Evolutionary conservation across 2,329 filamentous ascomycete species (phyloP).

Genomic region (Fusarium mexicanum): DNA sequence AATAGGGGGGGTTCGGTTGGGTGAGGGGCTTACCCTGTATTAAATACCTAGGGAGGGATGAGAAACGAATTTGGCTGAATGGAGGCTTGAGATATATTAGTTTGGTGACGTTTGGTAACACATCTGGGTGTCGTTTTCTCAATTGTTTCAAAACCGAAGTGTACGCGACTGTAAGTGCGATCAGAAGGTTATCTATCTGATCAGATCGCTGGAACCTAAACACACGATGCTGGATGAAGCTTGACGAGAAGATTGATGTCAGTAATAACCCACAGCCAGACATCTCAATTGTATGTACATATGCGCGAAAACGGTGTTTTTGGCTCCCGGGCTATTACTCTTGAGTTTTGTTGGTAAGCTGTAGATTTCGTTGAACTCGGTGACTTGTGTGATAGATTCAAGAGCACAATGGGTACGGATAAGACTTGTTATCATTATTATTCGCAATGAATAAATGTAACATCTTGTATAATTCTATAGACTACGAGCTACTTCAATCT

Average conservation of each 20-base stretch:
- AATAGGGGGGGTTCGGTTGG: constrained; percentile 21
- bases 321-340: not conserved
- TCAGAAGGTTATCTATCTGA: not conserved
- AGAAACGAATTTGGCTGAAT: not conserved
- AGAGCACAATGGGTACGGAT: not conserved
- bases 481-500: not conserved
- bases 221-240: not conserved
- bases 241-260: too few relatives aligned
- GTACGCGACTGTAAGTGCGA: not conserved
- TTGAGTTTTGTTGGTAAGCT: not conserved
- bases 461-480: not conserved
- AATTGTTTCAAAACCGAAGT: not conserved
- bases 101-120: too few relatives aligned
- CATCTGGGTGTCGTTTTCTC: not conserved
- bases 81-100: not conserved
- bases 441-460: too few relatives aligned
- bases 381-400: not conserved
- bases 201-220: not conserved
- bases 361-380: not conserved
- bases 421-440: not conserved
- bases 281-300: too few relatives aligned
- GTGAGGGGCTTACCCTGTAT: constrained; percentile 28
- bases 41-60: not conserved
- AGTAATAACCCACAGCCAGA: too few relatives aligned
- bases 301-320: not conserved